phyloP scores from a whole-genome alignment of 2,329 filamentous ascomycete species.

The Geosmithia morbida region DNA sequence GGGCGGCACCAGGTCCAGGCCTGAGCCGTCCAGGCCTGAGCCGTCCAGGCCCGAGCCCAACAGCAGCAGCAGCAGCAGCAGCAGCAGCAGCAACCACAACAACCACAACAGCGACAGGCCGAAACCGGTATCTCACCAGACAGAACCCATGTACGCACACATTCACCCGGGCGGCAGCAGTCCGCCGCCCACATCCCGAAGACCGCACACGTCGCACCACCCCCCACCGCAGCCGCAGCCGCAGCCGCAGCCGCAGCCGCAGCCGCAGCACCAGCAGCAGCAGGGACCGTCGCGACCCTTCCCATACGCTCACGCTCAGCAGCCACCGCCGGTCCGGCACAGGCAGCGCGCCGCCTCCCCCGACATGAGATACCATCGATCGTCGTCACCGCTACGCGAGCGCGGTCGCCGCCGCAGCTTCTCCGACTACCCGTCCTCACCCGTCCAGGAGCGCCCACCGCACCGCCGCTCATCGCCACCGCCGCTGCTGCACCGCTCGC shows the following conservation, averaged over 20 bases:
- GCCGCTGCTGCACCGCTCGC: slow-evolving; percentile 7
- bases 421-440: slow-evolving; percentile 29
- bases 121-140: slow-evolving; percentile 7
- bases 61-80: background rate
- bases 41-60: too few relatives aligned
- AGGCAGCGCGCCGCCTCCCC: slow-evolving; percentile 7
- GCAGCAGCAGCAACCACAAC: background rate
- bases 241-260: background rate
- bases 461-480: slow-evolving; percentile 6
- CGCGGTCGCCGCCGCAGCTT: slow-evolving; percentile 32
- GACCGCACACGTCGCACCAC: background rate
- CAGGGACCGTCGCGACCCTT: slow-evolving; percentile 11
- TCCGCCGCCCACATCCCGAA: background rate
- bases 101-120: slow-evolving; percentile 10
- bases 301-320: slow-evolving; percentile 25
- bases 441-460: slow-evolving; percentile 11
- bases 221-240: too few relatives aligned
- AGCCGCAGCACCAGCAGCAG: background rate
- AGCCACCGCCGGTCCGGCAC: slow-evolving; percentile 5
- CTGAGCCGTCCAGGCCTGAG: background rate
- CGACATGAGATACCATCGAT: slow-evolving; percentile 9
- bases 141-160: slow-evolving; percentile 22
- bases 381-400: slow-evolving; percentile 16
- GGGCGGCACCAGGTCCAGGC: background rate
- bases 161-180: slow-evolving; percentile 10